Conservation (phyloP, 2,329 filamentous ascomycete species). For the Sarocladiaceae sp. region DNA sequence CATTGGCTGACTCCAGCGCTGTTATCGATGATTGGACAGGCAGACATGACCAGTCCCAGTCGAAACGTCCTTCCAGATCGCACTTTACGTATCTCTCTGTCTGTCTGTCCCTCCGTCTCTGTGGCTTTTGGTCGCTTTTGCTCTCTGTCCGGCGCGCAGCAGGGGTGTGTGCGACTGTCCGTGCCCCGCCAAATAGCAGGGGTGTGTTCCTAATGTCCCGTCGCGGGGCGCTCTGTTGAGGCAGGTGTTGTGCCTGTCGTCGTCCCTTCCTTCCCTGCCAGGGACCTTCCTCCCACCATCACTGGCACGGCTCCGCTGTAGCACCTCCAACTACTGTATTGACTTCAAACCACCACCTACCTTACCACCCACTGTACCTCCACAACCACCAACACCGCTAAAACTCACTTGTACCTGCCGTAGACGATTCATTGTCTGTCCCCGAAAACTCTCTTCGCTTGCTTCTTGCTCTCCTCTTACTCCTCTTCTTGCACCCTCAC, state of each 20-base stretch:
- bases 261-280: background rate
- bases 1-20: no score
- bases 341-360: no score
- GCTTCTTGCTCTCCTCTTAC: background rate
- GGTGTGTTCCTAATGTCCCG: background rate
- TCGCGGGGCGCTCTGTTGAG: background rate
- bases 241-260: conserved; percentile 7
- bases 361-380: conserved; percentile 3
- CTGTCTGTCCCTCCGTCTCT: no score
- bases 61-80: no score
- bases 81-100: background rate
- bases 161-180: background rate
- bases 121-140: no score
- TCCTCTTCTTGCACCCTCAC: background rate
- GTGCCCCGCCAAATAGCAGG: background rate
- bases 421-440: conserved; percentile 1
- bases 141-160: no score
- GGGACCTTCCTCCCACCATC: no score
- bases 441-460: conserved; percentile 8
- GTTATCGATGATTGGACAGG: no score
- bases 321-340: no score
- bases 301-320: no score
- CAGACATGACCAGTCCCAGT: no score
- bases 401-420: conserved; percentile 8
- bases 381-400: background rate